Base-by-base conservation (phyloP, 768 basidiomycete species). In the Rhodotorula sphaerocarpa region DNA sequence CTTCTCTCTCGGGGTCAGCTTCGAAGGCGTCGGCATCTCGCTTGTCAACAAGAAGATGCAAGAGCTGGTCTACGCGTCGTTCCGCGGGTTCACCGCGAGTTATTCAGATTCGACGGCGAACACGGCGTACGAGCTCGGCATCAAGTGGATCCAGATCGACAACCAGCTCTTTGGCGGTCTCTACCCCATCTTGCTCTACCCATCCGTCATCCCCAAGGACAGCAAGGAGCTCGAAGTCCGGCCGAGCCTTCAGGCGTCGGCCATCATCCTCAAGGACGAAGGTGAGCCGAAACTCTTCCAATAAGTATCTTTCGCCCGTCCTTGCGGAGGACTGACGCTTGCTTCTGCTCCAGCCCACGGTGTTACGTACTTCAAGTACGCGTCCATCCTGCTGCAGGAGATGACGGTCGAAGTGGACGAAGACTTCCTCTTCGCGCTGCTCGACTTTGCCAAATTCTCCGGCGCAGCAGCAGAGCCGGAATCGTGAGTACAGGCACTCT, bases 361-460 rank as follows among this genome's bases (percentile, higher is more conserved):
- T 23, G 95, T 99, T 14, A 75, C 90, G n/a, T 97, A 95, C 74
- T 81, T 99, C 78, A 97, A 97, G 76, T 97, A 97, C 72, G 93
- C 89, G 57, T 92, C 92, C 3, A 82, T 97, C 55, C 77, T 99
- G 20, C 78, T 99, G 21, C 95, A 99, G 73, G 88, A 92, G 4
- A 78, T 97, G 75, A 95, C 90, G 0, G 84, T 99, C 21, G 91
- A 96, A 72, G 82, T 88, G n/a, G 95, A 99, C 73, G 95, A 99
- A 76, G 95, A 97, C 75, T 84, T 99, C 65, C 75, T 97, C 43
- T 96, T 90, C 71, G 84, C 92, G 1, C 75, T 97, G 15, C 86
- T 91, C 71, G 93, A 99, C 70, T 82, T 99, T 63, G 84, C 86
- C 2, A 88, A 93, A 71, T 85, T 96, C 72, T 84, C 87, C 70